A percentile compares a stretch with the other conserved stretches of the same genome.
These are phyloP conservation scores for Penicillium paxilli DNA, from an alignment of 495 filamentous ascomycete genomes.

Conservation along the genomic window DNA sequence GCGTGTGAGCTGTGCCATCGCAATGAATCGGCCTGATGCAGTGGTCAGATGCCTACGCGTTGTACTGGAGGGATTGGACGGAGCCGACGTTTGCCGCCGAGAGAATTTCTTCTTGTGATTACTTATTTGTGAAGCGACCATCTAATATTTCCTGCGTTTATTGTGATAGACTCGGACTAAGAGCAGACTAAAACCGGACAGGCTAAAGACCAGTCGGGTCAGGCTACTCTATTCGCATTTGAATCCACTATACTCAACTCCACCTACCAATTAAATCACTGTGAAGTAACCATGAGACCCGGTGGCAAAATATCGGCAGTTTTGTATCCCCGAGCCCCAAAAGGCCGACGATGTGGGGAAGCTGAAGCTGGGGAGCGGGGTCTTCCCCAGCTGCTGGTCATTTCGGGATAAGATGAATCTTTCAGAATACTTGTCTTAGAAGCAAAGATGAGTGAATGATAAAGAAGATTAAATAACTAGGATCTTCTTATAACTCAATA, in stretches of 20 bases:
- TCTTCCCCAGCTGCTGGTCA: background rate
- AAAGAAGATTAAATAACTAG: too few relatives aligned
- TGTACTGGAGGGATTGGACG: constrained; percentile 10
- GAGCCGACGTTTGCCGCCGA: background rate
- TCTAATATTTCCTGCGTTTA: too few relatives aligned
- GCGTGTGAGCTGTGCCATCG: constrained; percentile 13
- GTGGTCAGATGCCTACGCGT: constrained; percentile 3
- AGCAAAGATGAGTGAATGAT: background rate
- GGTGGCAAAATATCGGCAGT: background rate
- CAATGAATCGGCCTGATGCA: constrained; percentile 1
- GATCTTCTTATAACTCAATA: too few relatives aligned
- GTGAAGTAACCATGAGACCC: background rate
- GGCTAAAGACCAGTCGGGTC: too few relatives aligned
- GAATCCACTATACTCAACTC: background rate
- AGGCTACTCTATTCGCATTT: too few relatives aligned
- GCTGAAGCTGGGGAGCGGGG: background rate
- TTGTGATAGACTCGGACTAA: too few relatives aligned
- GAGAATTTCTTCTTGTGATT: background rate
- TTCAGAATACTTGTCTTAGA: background rate
- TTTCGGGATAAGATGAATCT: background rate
- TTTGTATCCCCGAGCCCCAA: background rate
- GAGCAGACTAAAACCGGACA: too few relatives aligned
- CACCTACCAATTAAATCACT: background rate
- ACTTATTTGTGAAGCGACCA: background rate
- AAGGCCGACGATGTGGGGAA: background rate